Conservation (phyloP, 1,139 yeast species). For the Suhomyces terraborum region DNA sequence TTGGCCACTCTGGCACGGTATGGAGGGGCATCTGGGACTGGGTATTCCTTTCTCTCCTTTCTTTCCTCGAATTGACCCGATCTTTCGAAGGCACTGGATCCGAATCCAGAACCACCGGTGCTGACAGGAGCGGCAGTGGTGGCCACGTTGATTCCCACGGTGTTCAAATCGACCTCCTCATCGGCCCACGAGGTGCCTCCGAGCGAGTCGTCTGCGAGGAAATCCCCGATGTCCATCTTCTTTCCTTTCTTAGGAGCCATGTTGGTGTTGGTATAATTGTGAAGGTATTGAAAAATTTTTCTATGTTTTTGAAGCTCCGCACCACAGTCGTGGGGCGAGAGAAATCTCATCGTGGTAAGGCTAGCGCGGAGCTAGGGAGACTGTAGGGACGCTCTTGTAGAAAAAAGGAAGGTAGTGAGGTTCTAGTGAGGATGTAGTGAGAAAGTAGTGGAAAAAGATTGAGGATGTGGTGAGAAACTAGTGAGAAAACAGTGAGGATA, state of each 20-base stretch:
- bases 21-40: conserved; percentile 91
- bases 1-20: conserved; percentile 85
- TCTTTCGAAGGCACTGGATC: conserved; percentile 11
- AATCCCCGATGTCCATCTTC: conserved; percentile 54
- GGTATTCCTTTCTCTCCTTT: conserved; percentile 64
- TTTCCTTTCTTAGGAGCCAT: conserved; percentile 45
- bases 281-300: conserved; percentile 9
- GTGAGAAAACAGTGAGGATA: background rate
- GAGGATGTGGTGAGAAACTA: background rate
- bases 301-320: background rate
- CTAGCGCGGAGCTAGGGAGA: background rate
- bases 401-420: background rate
- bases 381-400: background rate
- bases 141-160: conserved; percentile 28
- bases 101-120: conserved; percentile 16
- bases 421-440: background rate
- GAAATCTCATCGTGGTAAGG: background rate
- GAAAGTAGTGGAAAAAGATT: background rate
- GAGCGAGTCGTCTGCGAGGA: conserved; percentile 50
- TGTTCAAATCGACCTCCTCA: conserved; percentile 30
- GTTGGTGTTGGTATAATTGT: conserved; percentile 6
- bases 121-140: conserved; percentile 30
- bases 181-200: conserved; percentile 42
- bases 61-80: conserved; percentile 19
- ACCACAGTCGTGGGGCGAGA: background rate